phyloP scores from a whole-genome alignment of 2,329 filamentous ascomycete species.

The Rhinocladiella mackenziei region DNA sequence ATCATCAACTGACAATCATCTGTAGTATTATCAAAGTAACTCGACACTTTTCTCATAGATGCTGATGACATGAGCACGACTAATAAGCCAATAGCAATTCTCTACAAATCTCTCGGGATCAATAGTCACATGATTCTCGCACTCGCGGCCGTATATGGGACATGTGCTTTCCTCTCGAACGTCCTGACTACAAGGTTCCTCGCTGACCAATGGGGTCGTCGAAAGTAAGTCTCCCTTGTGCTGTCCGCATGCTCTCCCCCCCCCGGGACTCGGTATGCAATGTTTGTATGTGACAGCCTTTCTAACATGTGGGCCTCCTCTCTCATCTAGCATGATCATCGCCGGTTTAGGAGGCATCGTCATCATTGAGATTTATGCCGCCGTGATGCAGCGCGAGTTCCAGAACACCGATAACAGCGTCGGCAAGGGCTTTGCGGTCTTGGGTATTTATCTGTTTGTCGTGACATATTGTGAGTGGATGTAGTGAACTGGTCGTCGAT shows the following conservation, averaged over 20 bases:
- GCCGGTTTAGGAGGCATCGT: conserved; percentile 51
- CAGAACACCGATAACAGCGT: conserved; percentile 53
- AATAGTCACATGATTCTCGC: conserved; percentile 48
- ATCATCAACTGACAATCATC: not conserved
- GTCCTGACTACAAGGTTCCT: conserved; percentile 50
- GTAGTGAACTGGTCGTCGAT: not conserved
- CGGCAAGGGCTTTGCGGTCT: conserved; percentile 57
- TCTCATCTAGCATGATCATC: conserved; percentile 49
- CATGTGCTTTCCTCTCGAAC: conserved; percentile 87
- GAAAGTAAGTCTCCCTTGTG: conserved; percentile 38
- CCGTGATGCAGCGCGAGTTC: conserved; percentile 56
- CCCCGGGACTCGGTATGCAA: no score
- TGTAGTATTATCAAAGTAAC: conserved; percentile 59
- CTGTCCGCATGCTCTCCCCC: no score
- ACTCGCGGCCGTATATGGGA: conserved; percentile 81
- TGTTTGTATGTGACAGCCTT: not conserved
- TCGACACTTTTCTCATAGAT: not conserved
- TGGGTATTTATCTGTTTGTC: conserved; percentile 58
- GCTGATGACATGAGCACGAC: not conserved
- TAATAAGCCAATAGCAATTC: conserved; percentile 52
- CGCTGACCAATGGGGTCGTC: conserved; percentile 56
- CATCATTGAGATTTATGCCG: conserved; percentile 56
- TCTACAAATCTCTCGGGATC: conserved; percentile 61
- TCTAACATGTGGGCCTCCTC: conserved; percentile 1
- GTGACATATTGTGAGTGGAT: conserved; percentile 49